Evolutionary conservation across 148 eudicot genomes (phyloP).

Genomic region (Mesembryanthemum crystallinum): DNA sequence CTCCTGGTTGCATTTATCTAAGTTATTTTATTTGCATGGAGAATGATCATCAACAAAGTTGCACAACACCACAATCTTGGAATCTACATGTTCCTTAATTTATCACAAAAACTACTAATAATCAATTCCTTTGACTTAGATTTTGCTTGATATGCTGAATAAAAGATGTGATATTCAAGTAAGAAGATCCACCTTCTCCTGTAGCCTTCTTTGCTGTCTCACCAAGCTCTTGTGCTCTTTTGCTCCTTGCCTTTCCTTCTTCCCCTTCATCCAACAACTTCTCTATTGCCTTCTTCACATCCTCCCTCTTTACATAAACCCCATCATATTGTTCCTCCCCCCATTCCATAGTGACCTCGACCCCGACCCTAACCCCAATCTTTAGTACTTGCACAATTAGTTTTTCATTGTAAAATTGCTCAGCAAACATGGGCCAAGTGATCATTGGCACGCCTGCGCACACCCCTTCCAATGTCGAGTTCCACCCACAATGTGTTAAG

Average conservation of each 20-base stretch:
- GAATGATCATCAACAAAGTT: not conserved
- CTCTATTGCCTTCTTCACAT: constrained; percentile 25
- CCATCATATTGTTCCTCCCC: constrained; percentile 30
- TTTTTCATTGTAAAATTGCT: constrained; percentile 42
- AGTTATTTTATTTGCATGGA: not conserved
- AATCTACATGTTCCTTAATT: not conserved
- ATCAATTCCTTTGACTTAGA: not conserved
- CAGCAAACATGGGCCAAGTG: constrained; percentile 44
- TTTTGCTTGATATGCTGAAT: constrained; percentile 31
- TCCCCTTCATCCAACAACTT: constrained; percentile 35
- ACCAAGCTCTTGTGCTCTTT: constrained; percentile 27
- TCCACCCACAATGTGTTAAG: constrained; percentile 49
- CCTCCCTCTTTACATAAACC: constrained; percentile 30
- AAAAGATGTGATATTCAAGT: constrained; percentile 18
- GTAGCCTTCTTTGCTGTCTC: constrained; percentile 33
- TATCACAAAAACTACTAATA: not conserved
- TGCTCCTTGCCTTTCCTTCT: constrained; percentile 28
- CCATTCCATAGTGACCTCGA: constrained; percentile 18
- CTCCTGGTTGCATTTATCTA: not conserved
- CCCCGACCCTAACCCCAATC: constrained; percentile 34
- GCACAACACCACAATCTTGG: not conserved
- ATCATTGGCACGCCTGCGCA: constrained; percentile 40
- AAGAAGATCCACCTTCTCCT: constrained; percentile 41
- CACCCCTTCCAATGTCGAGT: constrained; percentile 43
- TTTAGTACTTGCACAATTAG: constrained; percentile 31